phyloP scores from a whole-genome alignment of 2,329 filamentous ascomycete genomes.

The Cladophialophora yegresii region DNA sequence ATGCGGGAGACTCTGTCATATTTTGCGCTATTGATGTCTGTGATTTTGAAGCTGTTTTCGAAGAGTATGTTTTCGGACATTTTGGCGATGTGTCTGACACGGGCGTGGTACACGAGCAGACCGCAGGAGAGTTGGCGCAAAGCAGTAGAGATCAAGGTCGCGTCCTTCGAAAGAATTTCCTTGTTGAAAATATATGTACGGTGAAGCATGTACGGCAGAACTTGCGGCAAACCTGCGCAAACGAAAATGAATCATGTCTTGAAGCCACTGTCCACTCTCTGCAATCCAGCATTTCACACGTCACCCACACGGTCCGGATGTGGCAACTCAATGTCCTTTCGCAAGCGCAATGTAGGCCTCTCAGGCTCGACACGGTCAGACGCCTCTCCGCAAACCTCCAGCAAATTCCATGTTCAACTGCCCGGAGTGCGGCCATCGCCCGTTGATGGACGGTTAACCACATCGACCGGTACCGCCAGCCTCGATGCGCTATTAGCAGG shows the following conservation, averaged over 20 bases:
- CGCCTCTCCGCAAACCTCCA: slow-evolving; percentile 28
- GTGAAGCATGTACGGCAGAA: slow-evolving; percentile 2
- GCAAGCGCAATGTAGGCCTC: slow-evolving; percentile 65
- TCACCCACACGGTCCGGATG: neutral
- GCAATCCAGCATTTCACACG: neutral
- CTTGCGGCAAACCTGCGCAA: slow-evolving; percentile 8
- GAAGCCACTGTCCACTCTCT: neutral
- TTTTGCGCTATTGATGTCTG: slow-evolving; percentile 75
- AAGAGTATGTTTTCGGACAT: slow-evolving; percentile 89
- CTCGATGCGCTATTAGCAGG: slow-evolving; percentile 83
- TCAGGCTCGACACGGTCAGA: slow-evolving; percentile 46
- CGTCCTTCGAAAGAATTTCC: neutral
- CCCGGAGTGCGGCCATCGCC: slow-evolving; percentile 78
- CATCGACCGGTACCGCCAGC: slow-evolving; percentile 85
- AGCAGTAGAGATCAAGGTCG: neutral
- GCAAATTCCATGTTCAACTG: slow-evolving; percentile 38
- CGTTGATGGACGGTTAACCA: slow-evolving; percentile 81
- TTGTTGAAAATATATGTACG: neutral
- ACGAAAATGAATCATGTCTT: neutral
- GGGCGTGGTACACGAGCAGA: neutral
- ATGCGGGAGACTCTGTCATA: slow-evolving; percentile 95
- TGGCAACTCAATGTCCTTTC: slow-evolving; percentile 63
- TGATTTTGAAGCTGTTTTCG: slow-evolving; percentile 87
- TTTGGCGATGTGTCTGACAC: slow-evolving; percentile 43
- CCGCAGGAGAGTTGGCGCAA: neutral